Conservation (phyloP, 2,329 filamentous ascomycete species). For the Apiospora aurea region DNA sequence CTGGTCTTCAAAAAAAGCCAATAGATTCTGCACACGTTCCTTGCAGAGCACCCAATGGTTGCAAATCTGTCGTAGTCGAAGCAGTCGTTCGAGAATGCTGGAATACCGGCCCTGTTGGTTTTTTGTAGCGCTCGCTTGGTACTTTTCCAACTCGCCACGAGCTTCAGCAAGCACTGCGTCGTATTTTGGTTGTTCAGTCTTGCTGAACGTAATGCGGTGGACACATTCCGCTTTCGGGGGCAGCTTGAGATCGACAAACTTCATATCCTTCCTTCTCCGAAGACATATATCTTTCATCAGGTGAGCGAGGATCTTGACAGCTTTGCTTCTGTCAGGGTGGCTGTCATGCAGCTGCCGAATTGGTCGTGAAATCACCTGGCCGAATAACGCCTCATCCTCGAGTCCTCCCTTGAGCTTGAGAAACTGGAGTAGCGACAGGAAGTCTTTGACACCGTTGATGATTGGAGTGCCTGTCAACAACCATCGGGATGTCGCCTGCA, state of each 20-base stretch:
- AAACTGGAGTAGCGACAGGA: slow-evolving; percentile 82
- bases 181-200: slow-evolving; percentile 80
- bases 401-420: slow-evolving; percentile 78
- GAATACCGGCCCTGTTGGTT: slow-evolving; percentile 67
- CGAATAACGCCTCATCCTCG: slow-evolving; percentile 76
- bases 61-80: slow-evolving; percentile 85
- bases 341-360: slow-evolving; percentile 24
- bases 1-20: slow-evolving; percentile 72
- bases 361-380: slow-evolving; percentile 72
- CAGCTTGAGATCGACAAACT: slow-evolving; percentile 81
- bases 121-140: slow-evolving; percentile 53
- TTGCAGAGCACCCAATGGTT: slow-evolving; percentile 88
- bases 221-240: slow-evolving; percentile 81
- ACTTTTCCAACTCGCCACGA: slow-evolving; percentile 71
- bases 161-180: slow-evolving; percentile 78
- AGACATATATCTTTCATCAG: slow-evolving; percentile 84
- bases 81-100: slow-evolving; percentile 79
- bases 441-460: slow-evolving; percentile 81
- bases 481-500: slow-evolving; percentile 79
- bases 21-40: slow-evolving; percentile 74
- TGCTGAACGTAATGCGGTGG: slow-evolving; percentile 75
- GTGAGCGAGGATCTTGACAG: slow-evolving; percentile 72
- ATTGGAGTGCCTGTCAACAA: slow-evolving; percentile 83
- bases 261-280: slow-evolving; percentile 86
- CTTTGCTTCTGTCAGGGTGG: slow-evolving; percentile 35